phyloP scores from a whole-genome alignment of 2,329 filamentous ascomycete genomes.

The Fusarium sp. region DNA sequence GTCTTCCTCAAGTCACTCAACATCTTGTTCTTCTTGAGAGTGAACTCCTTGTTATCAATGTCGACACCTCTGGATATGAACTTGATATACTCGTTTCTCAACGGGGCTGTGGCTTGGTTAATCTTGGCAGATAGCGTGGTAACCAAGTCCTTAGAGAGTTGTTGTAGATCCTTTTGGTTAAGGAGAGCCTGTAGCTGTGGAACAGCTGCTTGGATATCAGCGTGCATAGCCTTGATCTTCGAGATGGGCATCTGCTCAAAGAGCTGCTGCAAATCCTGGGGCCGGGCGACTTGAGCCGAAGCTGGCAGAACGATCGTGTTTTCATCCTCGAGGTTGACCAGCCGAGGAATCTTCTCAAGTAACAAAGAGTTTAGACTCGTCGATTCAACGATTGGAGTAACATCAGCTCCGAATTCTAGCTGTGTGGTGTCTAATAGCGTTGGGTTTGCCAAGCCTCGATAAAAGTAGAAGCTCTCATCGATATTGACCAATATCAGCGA shows the following conservation, averaged over 20 bases:
- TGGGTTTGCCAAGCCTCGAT: slow-evolving; percentile 5
- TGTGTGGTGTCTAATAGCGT: slow-evolving; percentile 5
- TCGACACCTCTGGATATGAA: background rate
- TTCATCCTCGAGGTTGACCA: background rate
- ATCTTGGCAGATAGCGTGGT: slow-evolving; percentile 21
- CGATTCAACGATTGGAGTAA: background rate
- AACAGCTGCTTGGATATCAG: slow-evolving; percentile 16
- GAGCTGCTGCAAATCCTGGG: background rate
- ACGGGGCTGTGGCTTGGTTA: background rate
- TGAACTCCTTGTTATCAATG: background rate
- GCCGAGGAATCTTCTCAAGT: background rate
- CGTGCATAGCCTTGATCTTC: slow-evolving; percentile 7
- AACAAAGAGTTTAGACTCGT: background rate
- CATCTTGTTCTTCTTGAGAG: slow-evolving; percentile 21
- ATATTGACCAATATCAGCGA: background rate
- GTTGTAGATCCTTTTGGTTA: slow-evolving; percentile 8
- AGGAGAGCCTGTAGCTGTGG: slow-evolving; percentile 21
- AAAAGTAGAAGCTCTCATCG: slow-evolving; percentile 13
- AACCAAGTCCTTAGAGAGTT: slow-evolving; percentile 8
- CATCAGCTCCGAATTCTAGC: slow-evolving; percentile 12
- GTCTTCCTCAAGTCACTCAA: background rate
- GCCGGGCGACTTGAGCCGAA: background rate
- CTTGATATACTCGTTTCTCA: slow-evolving; percentile 3
- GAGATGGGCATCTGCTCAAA: slow-evolving; percentile 10
- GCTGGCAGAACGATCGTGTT: slow-evolving; percentile 18